phyloP scores from a whole-genome alignment of 192 early-diverging fungal species.

The Chytriomyces sp. region DNA sequence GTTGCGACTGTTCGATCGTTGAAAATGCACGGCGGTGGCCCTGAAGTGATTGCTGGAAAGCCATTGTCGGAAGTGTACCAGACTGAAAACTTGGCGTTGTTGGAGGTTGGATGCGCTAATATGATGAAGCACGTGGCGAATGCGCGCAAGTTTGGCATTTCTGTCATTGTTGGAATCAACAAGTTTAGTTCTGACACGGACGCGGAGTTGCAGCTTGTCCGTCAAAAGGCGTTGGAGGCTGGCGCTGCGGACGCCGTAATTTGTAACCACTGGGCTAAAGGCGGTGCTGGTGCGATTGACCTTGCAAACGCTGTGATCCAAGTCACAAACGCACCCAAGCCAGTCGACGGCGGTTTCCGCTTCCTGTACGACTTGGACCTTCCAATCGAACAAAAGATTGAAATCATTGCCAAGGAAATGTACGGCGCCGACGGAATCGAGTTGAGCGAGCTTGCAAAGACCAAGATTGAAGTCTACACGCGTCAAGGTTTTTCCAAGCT shows the following conservation, averaged over 20 bases:
- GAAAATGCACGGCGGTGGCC: constrained; percentile 98
- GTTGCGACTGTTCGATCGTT: constrained; percentile 93
- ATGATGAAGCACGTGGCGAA: constrained; percentile 91
- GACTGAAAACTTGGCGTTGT: constrained; percentile 83
- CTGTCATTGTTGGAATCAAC: constrained; percentile 93
- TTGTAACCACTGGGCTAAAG: constrained; percentile 93
- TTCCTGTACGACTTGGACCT: constrained; percentile 85
- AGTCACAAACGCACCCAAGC: constrained; percentile 54
- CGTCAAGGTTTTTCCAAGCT: constrained; percentile 82
- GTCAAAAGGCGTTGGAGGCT: constrained; percentile 73
- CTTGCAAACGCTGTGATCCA: constrained; percentile 84
- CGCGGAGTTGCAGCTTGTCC: constrained; percentile 82
- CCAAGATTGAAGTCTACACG: constrained; percentile 90
- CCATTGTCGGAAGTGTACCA: constrained; percentile 89
- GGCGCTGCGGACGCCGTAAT: constrained; percentile 87
- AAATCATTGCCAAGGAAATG: constrained; percentile 87
- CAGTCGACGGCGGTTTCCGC: constrained; percentile 63
- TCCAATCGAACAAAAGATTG: constrained; percentile 90
- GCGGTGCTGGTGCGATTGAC: constrained; percentile 86
- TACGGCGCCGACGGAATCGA: constrained; percentile 95
- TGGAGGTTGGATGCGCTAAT: constrained; percentile 85
- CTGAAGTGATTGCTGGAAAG: constrained; percentile 87
- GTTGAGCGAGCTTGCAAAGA: constrained; percentile 79
- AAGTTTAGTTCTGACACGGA: constrained; percentile 84
- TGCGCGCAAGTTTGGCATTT: constrained; percentile 83